phyloP scores from a whole-genome alignment of 2,329 filamentous ascomycete genomes.

The Alternaria ethzedia region DNA sequence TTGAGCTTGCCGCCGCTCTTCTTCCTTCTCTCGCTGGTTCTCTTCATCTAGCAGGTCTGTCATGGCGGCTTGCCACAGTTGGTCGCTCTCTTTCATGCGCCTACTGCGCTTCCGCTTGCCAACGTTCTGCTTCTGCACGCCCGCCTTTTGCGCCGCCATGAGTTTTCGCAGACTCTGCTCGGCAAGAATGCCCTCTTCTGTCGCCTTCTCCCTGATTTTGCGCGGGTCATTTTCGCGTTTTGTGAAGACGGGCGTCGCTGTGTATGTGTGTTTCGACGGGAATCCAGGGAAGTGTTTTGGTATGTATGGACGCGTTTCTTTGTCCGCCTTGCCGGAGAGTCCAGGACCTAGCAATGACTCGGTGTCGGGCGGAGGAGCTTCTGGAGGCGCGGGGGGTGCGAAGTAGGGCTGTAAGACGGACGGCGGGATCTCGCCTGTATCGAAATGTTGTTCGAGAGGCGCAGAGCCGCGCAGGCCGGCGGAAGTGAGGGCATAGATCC shows the following conservation, averaged over 20 bases:
- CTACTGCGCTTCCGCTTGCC: slow-evolving; percentile 50
- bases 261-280: slow-evolving; percentile 70
- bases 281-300: slow-evolving; percentile 67
- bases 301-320: slow-evolving; percentile 60
- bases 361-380: slow-evolving; percentile 51
- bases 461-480: slow-evolving; percentile 48
- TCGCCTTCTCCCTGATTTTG: slow-evolving; percentile 66
- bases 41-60: slow-evolving; percentile 56
- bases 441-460: slow-evolving; percentile 50
- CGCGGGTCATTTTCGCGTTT: slow-evolving; percentile 65
- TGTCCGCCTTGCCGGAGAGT: slow-evolving; percentile 56
- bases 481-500: slow-evolving; percentile 59
- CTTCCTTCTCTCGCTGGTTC: slow-evolving; percentile 35
- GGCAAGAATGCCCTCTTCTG: slow-evolving; percentile 68
- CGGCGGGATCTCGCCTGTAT: slow-evolving; percentile 47
- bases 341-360: slow-evolving; percentile 60
- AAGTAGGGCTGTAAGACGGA: slow-evolving; percentile 50
- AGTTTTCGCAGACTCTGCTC: slow-evolving; percentile 70
- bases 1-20: slow-evolving; percentile 26
- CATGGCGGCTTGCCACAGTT: slow-evolving; percentile 64
- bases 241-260: slow-evolving; percentile 64
- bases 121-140: slow-evolving; percentile 46
- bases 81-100: slow-evolving; percentile 53
- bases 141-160: slow-evolving; percentile 56
- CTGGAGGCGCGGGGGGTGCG: slow-evolving; percentile 49